Evolutionary conservation across 2,329 filamentous ascomycete genomes (phyloP), one percentile per base, ranked within the genome.

Genomic region (Xylaria hypoxylon): DNA sequence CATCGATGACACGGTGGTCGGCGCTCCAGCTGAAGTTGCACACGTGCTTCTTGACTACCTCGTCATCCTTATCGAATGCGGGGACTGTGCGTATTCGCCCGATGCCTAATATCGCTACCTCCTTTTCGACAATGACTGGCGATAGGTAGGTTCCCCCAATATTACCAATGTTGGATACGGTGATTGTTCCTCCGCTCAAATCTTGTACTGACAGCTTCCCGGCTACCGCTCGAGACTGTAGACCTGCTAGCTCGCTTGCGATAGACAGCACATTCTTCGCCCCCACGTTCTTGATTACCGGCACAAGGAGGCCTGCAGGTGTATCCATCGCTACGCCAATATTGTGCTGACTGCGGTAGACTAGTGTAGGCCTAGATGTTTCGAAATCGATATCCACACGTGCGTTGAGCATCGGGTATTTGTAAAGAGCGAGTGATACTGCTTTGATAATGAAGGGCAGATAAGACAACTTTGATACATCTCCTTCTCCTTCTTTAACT

Each of bases 261-360:
- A 99, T 92, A 53, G 90, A 87, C 42, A 91, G 80, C 72, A 99
- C 90, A 75, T 90, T 96, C 71, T 90, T 89, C 22, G 84, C 83
- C 67, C 90, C 90, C 48, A 97, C 93, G 77, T 96, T 89, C 77
- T 90, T 93, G 78, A 99, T 88, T 51, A 98, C 96, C 1, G 96
- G 96, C 3, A 99, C 96, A 8, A 99, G 81, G 0, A 99, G 88
- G 2, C 96, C 96, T 6, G 85, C 84, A 0, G 95, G 93, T 0
- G 95, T 97, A 79, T 99, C 96, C 86, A 99, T 96, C 64, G 96
- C 96, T 38, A 99, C 86, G 67, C 96, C 96, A 68, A 99, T 95
- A 80, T 99, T 97, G 85, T 99, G 96, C 75, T 92, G 90, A 59
- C 88, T 87, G 63, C 94, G 92, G 82, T 93, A 88, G 62, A 94